Base-by-base conservation (phyloP, 371 early-diverging fungal genomes). In the Actinomucor elegans region DNA sequence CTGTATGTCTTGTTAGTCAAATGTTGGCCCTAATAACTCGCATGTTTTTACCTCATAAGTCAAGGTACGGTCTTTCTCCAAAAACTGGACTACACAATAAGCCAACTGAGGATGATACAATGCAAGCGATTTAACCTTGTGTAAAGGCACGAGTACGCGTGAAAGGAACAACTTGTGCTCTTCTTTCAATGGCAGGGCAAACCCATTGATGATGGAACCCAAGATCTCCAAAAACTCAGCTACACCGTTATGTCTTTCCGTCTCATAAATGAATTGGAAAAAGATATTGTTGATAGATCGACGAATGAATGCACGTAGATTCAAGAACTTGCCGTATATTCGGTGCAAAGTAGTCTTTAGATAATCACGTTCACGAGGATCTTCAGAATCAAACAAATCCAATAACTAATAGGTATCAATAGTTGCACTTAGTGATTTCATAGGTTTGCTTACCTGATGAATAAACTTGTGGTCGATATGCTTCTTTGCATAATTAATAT, bases 121-220 rank as follows among this genome's bases (percentile, higher is more conserved):
- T 0, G 86, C 84, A 58, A 97, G 68, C 3, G 92, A 90, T 55
- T 91, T 91, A 8, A 90, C 91, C 62, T 96, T 96, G 75, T 97
- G 97, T 43, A 97, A 78, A 15, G 97, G 97, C 32, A 97, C 71
- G 50, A 97, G 79, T 5, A 94, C 96, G 27, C 89, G 78, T 26
- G 86, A 89, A 50, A 97, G 64, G 69, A 97, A 97, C 11, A 84
- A 79, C 67, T 94, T 94, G 78, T 97, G 97, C 73, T 97, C 97
- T 48, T 95, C 96, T 69, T 96, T 96, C 28, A 97, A 71, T 27
- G 97, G 97, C 37, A 95, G 74, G 1, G 97, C 95, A 64, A 97
- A 97, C 9, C 97, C 97, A 65, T 97, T 97, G 73, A 97, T 96
- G 58, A 97, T 96, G 70, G 94, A 94, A 49, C 97, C 97, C 28